Evolutionary conservation across 345 rosid species (phyloP).

Genomic region (Xanthoceras sorbifolium): DNA sequence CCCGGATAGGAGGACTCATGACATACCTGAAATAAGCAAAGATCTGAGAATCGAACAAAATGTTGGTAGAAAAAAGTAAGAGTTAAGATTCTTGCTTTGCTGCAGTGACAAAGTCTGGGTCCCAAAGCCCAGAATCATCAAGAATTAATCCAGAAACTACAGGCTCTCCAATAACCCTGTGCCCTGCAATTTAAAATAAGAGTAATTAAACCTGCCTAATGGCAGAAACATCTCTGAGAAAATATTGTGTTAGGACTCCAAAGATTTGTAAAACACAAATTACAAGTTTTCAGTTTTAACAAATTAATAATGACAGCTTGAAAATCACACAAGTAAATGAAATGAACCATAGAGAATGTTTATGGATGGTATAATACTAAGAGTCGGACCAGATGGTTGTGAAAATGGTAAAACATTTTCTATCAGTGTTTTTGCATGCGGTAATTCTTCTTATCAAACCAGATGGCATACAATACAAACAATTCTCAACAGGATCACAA

Average conservation of each 20-base stretch:
- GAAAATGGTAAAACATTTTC: no score
- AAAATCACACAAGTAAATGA: background rate
- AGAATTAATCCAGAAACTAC: constrained; percentile 91
- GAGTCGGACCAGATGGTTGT: no score
- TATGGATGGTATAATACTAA: background rate
- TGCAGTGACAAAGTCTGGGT: constrained; percentile 79
- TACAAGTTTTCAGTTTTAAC: background rate
- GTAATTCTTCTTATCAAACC: background rate
- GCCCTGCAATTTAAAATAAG: constrained; percentile 61
- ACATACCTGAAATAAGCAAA: constrained; percentile 66
- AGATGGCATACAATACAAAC: background rate
- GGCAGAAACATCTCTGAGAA: background rate
- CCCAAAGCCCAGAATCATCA: constrained; percentile 89
- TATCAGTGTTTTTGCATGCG: background rate
- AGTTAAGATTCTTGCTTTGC: constrained; percentile 57
- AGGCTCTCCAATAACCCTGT: constrained; percentile 92
- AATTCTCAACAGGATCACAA: background rate
- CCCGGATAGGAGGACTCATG: constrained; percentile 96
- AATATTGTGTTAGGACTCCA: background rate
- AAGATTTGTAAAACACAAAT: background rate
- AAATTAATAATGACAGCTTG: background rate
- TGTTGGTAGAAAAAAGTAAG: background rate
- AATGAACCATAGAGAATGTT: background rate
- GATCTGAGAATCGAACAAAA: constrained; percentile 7
- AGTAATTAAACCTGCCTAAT: constrained; percentile 2